These are phyloP conservation scores for Flaveria robusta DNA, from an alignment of 129 eudicot species.

Conservation along the genomic window DNA sequence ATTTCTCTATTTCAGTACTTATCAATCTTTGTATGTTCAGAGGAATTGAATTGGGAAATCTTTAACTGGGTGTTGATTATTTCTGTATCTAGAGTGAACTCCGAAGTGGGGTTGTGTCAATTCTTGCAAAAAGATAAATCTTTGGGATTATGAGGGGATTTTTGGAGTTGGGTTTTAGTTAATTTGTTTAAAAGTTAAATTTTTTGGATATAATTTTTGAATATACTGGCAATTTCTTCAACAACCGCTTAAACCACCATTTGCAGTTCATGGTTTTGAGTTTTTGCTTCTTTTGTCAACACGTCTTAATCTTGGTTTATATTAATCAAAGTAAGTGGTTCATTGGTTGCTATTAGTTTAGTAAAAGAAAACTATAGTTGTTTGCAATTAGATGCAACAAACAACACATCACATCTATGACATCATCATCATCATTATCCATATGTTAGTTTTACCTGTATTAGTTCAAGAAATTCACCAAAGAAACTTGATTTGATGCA, in stretches of 20 bases:
- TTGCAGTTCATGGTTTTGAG: neutral
- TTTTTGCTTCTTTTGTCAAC: neutral
- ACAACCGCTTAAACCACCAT: neutral
- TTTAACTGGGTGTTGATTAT: slow-evolving; percentile 29
- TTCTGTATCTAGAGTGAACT: neutral
- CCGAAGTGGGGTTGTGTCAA: slow-evolving; percentile 19
- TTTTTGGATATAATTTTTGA: neutral
- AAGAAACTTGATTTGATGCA: slow-evolving; percentile 25
- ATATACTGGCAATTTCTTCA: slow-evolving; percentile 6
- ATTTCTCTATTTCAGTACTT: neutral
- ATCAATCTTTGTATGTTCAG: slow-evolving; percentile 1
- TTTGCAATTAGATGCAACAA: slow-evolving; percentile 34
- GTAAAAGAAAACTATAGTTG: slow-evolving; percentile 29
- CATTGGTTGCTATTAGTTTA: slow-evolving; percentile 43
- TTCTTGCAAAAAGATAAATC: neutral
- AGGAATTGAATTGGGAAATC: slow-evolving; percentile 20
- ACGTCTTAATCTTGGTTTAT: slow-evolving; percentile 11
- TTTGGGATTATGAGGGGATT: neutral
- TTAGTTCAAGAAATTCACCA: slow-evolving; percentile 24
- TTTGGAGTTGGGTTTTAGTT: slow-evolving; percentile 13
- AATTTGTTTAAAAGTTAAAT: slow-evolving; percentile 13
- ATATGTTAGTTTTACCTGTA: slow-evolving; percentile 18
- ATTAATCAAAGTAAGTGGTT: slow-evolving; percentile 27
- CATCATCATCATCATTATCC: slow-evolving; percentile 20
- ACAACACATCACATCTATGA: neutral